Evolutionary conservation across 75 land plant species (phyloP).

Genomic region (Azolla pinnata): DNA sequence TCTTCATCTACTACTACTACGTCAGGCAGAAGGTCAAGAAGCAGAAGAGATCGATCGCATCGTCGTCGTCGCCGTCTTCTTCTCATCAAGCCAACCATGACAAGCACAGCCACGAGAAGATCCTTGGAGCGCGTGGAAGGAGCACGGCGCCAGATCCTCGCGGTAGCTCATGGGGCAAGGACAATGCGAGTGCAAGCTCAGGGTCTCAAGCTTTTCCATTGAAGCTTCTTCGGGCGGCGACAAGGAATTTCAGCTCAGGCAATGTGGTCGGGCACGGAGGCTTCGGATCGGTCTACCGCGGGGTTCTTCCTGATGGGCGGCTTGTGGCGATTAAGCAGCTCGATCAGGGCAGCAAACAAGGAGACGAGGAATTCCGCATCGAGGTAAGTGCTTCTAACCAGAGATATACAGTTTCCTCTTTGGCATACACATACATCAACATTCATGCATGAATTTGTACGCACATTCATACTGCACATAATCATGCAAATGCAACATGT

Average conservation of each 20-base stretch:
- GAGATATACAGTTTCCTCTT: background rate
- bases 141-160: too few species aligned
- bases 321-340: conserved; percentile 59
- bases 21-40: conserved; percentile 41
- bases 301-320: conserved; percentile 49
- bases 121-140: too few species aligned
- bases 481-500: background rate
- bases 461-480: background rate
- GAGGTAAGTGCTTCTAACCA: conserved; percentile 36
- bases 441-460: background rate
- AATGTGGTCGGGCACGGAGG: conserved; percentile 73
- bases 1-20: conserved; percentile 60
- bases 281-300: conserved; percentile 64
- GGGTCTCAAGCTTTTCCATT: conserved; percentile 57
- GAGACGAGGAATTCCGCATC: conserved; percentile 66
- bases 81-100: background rate
- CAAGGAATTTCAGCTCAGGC: conserved; percentile 48
- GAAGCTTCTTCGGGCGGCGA: conserved; percentile 67
- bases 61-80: background rate
- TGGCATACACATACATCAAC: background rate
- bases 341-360: conserved; percentile 64
- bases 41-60: conserved; percentile 7
- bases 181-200: background rate
- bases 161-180: too few species aligned
- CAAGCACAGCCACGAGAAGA: too few species aligned